A percentile compares a stretch with the other conserved stretches of the same genome.
Conservation (phyloP, 2,329 filamentous ascomycete species). For the Monilinia polystroma region DNA sequence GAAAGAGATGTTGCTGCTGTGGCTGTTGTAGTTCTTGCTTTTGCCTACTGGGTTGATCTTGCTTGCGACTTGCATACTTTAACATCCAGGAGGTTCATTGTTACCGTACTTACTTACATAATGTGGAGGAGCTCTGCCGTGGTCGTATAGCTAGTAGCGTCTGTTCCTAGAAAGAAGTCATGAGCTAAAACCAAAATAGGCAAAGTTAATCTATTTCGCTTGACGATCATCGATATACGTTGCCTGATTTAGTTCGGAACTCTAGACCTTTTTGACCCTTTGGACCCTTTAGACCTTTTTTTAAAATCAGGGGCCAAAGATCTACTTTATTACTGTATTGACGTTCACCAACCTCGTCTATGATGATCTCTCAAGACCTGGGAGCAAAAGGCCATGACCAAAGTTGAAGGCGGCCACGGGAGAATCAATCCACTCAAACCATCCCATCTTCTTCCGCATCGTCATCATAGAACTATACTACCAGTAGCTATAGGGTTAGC, state of each 20-base stretch:
- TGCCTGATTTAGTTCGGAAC: background rate
- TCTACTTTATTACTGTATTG: constrained; percentile 4
- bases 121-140: background rate
- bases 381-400: background rate
- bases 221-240: constrained; percentile 4
- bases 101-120: background rate
- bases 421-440: constrained; percentile 8
- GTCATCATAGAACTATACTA: background rate
- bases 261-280: background rate
- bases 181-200: background rate
- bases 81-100: background rate
- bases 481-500: too few relatives aligned
- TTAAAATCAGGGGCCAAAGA: background rate
- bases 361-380: background rate
- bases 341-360: background rate
- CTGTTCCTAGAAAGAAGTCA: background rate
- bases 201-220: background rate
- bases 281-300: background rate
- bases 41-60: background rate
- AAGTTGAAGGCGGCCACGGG: background rate
- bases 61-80: constrained; percentile 1
- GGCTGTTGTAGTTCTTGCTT: background rate
- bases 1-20: background rate
- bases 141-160: background rate
- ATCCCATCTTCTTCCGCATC: constrained; percentile 5